phyloP scores from a whole-genome alignment of 2,329 filamentous ascomycete species.

The Alternaria infectoria region DNA sequence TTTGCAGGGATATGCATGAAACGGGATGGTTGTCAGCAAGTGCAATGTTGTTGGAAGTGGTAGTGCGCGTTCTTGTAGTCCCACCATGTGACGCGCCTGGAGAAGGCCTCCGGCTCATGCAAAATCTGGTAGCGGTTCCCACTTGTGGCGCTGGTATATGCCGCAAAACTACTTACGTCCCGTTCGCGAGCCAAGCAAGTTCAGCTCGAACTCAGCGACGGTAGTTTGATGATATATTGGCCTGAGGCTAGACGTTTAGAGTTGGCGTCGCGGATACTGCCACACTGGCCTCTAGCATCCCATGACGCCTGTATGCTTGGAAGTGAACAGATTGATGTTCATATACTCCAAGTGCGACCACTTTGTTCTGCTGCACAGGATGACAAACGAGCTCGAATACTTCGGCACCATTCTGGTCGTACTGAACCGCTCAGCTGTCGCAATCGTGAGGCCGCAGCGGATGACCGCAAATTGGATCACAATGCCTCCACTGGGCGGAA shows the following conservation, averaged over 20 bases:
- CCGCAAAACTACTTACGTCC: conserved; percentile 40
- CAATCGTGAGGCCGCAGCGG: background rate
- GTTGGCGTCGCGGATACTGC: conserved; percentile 14
- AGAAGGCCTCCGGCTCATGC: conserved; percentile 37
- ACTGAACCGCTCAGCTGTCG: conserved; percentile 1
- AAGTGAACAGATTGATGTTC: background rate
- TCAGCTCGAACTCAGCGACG: conserved; percentile 29
- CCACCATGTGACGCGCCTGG: conserved; percentile 44
- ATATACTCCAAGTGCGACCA: background rate
- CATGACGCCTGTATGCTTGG: background rate
- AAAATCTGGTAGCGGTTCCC: conserved; percentile 41
- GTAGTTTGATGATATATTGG: conserved; percentile 29
- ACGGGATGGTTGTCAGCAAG: conserved; percentile 40
- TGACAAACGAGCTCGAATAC: background rate
- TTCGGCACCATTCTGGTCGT: background rate
- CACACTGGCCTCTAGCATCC: conserved; percentile 6
- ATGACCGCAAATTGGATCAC: conserved; percentile 1
- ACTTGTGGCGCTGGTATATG: conserved; percentile 44
- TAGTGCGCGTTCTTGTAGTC: conserved; percentile 38
- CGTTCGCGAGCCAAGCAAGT: conserved; percentile 37
- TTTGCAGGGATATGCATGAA: conserved; percentile 47
- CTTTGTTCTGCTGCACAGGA: background rate
- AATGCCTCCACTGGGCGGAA: conserved; percentile 4
- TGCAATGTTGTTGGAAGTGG: conserved; percentile 29
- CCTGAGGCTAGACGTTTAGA: conserved; percentile 20